Percentiles rank a stretch among this genome's conserved stretches.
These are phyloP conservation scores for Terfezia boudieri DNA, from an alignment of 495 filamentous ascomycete species.

Conservation along the genomic window DNA sequence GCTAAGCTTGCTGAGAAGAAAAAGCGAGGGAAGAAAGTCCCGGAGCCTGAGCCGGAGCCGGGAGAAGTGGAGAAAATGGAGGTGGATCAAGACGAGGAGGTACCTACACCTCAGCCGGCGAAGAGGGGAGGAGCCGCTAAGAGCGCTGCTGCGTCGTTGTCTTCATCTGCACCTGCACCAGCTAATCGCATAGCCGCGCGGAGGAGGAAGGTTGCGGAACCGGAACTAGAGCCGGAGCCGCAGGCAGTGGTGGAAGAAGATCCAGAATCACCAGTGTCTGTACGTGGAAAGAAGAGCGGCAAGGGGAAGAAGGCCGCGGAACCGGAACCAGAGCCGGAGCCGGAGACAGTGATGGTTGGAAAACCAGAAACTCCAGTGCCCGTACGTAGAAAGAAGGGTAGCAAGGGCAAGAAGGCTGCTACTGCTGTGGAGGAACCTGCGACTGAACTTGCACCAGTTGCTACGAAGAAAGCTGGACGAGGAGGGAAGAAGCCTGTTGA, in stretches of 20 bases:
- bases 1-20: not conserved
- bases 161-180: not conserved
- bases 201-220: not conserved
- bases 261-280: not conserved
- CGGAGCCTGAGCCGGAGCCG: not conserved
- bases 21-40: not conserved
- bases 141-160: not conserved
- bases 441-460: not conserved
- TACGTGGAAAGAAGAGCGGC: not conserved
- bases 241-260: not conserved
- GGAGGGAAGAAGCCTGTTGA: not conserved
- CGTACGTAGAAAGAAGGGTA: not conserved
- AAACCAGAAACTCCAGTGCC: not conserved
- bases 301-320: not conserved
- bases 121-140: slow-evolving; percentile 13
- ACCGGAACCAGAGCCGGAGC: not conserved
- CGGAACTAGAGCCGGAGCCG: not conserved
- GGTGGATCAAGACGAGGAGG: slow-evolving; percentile 10
- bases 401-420: not conserved
- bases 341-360: not conserved
- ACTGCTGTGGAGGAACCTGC: not conserved
- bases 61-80: slow-evolving; percentile 17
- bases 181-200: not conserved
- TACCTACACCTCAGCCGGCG: slow-evolving; percentile 9
- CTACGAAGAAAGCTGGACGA: not conserved